Evolutionary conservation across 257 asterid genomes (phyloP), one percentile per base, ranked within the genome.

Genomic region (Marsdenia floribunda): DNA sequence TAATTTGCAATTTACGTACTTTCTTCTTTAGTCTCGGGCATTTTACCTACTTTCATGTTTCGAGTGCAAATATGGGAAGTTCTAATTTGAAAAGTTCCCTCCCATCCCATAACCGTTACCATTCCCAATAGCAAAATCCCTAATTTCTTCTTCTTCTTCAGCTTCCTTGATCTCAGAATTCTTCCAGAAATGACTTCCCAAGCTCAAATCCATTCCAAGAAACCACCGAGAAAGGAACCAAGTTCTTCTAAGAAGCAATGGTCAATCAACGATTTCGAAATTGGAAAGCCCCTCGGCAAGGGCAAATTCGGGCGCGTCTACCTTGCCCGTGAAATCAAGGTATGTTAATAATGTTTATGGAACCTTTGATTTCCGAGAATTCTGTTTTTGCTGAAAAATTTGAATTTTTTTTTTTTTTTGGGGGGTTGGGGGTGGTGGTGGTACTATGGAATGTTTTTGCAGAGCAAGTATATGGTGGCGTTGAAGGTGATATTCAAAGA

Each of bases 261-360:
- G 92, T 87, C 97, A 0, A 80, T 95, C 82, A 58, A 84, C 78
- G 94, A 95, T 81, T 95, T 95, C 91, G 98, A 95, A 37, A 85
- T 92, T 86, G 97, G 97, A 5, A 95, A 86, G 78, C 98, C 99
- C 69, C 89, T 95, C 46, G 99, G 98, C 68, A 91, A 81, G 76
- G 99, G 98, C 60, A 92, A 91, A 80, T 92, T 92, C 83, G 98
- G 98, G 75, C 89, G 98, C 40, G 97, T 95, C 54, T 95, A 95
- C 83, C 94, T 95, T 75, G 96, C 96, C 66, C 99, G 98, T 37
- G 96, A 95, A 88, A 60, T 83, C 86, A 80, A 92, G 96, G 97
- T 89, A 46, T 11, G 10, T 44, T 40, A 29, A 29, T 16, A 21
- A 16, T 12, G 0, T 6, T 18, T 4, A 4, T 4, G 9, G 35